Percentiles rank a stretch among this genome's conserved stretches.
These are phyloP conservation scores for Penicillium sp. DNA, from an alignment of 2,329 filamentous ascomycete genomes.

Conservation along the genomic window DNA sequence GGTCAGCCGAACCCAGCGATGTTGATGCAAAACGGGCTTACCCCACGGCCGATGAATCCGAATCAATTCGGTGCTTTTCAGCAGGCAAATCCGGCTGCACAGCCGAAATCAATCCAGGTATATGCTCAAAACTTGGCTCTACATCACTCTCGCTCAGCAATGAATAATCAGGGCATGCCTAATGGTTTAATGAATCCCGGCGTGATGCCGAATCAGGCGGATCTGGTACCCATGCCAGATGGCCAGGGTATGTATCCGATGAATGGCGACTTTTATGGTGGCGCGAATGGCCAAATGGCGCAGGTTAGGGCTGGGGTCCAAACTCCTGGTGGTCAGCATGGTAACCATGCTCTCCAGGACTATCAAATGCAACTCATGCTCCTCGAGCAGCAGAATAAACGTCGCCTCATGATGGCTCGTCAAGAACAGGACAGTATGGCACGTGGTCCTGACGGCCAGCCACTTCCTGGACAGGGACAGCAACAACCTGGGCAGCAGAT, in stretches of 20 bases:
- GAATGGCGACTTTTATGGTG: constrained; percentile 63
- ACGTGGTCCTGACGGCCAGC: constrained; percentile 53
- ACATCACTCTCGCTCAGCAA: constrained; percentile 75
- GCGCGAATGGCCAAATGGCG: constrained; percentile 60
- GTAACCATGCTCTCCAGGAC: constrained; percentile 69
- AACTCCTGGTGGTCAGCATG: constrained; percentile 47
- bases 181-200: constrained; percentile 70
- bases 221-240: constrained; percentile 80
- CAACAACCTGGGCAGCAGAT: constrained; percentile 40
- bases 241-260: constrained; percentile 52
- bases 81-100: constrained; percentile 61
- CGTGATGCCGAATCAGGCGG: constrained; percentile 74
- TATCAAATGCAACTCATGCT: constrained; percentile 74
- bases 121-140: constrained; percentile 85
- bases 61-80: constrained; percentile 74
- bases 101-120: constrained; percentile 83
- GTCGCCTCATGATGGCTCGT: constrained; percentile 67
- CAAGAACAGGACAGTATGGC: constrained; percentile 69
- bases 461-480: constrained; percentile 48
- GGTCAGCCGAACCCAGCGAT: constrained; percentile 63
- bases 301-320: constrained; percentile 45
- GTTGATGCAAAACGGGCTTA: constrained; percentile 70
- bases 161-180: constrained; percentile 80
- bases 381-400: constrained; percentile 72
- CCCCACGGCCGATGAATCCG: constrained; percentile 72